Evolutionary conservation across 2,329 filamentous ascomycete species (phyloP), one percentile per base, ranked within the genome.

Genomic region (Clonostachys chloroleuca): DNA sequence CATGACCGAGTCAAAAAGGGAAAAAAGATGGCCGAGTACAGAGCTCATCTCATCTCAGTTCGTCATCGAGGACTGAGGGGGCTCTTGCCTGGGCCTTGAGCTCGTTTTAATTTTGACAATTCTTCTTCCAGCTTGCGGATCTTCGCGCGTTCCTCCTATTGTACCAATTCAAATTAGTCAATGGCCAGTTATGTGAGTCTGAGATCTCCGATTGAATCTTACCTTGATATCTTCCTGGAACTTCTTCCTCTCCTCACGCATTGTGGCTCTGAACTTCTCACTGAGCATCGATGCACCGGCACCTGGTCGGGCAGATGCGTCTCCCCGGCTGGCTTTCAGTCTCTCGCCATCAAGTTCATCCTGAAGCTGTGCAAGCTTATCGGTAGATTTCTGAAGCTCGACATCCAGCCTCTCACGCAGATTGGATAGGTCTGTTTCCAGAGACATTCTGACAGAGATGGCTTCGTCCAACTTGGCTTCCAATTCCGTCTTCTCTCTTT

Each of bases 161-260:
- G n/a, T 3, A 5, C 6, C 9, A 30, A 30, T 10, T 4, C 9
- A 47, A 36, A 55, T 72, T 57, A 70, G 65, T 13, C 12, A 39
- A 18, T 39, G 36, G 17, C 24, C 8, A 30, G 24, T 8, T 30
- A 45, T 44, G 18, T 42, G 36, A 18, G 14, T 14, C 2, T 39
- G 36, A 12, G 12, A n/a, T 39, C 17, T 39, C 14, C 7, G 12
- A 39, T 39, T 18, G 36, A n/a, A 39, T n/a, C 36, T 56, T 59
- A 77, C 75, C 65, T 64, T 69, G 39, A 80, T 57, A 49, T 78
- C 77, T 52, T 79, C 75, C 52, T 79, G 75, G 64, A 77, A 79
- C 62, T 73, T 77, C 67, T 71, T 78, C 53, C 76, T 69, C 65
- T 80, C 76, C 58, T 77, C 75, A 54, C 76, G 72, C 76, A 80